phyloP scores from a whole-genome alignment of 305 asterid species.

The Plantago coronopus region DNA sequence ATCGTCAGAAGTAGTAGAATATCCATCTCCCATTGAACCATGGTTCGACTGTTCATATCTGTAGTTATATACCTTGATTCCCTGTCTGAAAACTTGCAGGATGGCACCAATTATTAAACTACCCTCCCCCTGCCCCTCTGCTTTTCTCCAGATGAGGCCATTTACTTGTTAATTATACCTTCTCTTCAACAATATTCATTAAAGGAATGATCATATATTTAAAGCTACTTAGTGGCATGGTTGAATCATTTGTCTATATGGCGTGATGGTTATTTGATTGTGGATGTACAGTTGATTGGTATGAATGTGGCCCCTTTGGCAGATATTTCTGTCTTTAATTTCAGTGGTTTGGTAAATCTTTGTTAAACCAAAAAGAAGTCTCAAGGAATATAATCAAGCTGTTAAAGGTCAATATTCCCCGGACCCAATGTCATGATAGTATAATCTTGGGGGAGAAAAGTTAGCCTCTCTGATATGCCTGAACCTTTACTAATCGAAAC shows the following conservation, averaged over 20 bases:
- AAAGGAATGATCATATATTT: neutral
- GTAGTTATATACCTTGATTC: neutral
- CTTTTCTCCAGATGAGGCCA: neutral
- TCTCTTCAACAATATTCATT: neutral
- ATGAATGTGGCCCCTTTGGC: slow-evolving; percentile 29
- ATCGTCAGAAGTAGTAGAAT: neutral
- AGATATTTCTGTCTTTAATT: slow-evolving; percentile 23
- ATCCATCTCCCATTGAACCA: neutral
- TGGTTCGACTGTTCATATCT: neutral
- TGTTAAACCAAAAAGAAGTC: slow-evolving; percentile 25
- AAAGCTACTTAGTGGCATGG: neutral
- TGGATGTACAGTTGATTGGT: slow-evolving; percentile 16
- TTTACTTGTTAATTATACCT: neutral
- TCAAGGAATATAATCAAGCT: neutral
- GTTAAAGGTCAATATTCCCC: slow-evolving; percentile 10
- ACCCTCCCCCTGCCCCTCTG: neutral
- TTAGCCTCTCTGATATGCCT: no score
- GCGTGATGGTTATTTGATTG: no score
- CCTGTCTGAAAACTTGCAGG: no score
- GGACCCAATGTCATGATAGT: slow-evolving; percentile 11
- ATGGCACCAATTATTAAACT: no score
- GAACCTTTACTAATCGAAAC: no score
- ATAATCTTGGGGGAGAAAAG: neutral
- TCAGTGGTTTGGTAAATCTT: slow-evolving; percentile 20
- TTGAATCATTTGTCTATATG: no score